A percentile compares a stretch with the other conserved stretches of the same genome.
Conservation (phyloP, 1,284 basidiomycete species). For the Malassezia caprae region DNA sequence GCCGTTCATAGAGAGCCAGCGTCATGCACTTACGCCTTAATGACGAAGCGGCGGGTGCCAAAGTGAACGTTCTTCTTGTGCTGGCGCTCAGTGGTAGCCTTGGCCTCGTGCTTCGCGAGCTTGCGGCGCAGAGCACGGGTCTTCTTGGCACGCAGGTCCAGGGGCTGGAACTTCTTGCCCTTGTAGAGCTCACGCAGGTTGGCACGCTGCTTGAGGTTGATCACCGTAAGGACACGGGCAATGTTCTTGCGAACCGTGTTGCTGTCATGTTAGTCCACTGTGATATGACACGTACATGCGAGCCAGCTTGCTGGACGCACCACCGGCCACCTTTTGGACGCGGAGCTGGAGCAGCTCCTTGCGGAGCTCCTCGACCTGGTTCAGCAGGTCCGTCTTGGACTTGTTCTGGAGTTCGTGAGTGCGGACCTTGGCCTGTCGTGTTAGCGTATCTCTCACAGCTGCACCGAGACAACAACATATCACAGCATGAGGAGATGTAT, state of each 20-base stretch:
- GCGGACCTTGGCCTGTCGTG: constrained; percentile 59
- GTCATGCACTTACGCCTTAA: constrained; percentile 41
- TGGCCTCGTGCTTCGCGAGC: constrained; percentile 59
- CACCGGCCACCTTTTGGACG: constrained; percentile 96
- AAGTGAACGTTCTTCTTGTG: constrained; percentile 48
- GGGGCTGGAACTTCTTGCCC: constrained; percentile 88
- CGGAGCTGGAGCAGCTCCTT: constrained; percentile 78
- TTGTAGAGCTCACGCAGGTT: constrained; percentile 98
- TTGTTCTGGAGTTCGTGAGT: constrained; percentile 97
- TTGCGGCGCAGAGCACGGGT: constrained; percentile 95
- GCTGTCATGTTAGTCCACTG: constrained; percentile 52
- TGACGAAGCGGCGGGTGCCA: constrained; percentile 42
- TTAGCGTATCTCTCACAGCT: background rate
- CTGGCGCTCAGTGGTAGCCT: constrained; percentile 42
- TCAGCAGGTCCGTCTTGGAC: constrained; percentile 95
- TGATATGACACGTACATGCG: constrained; percentile 67
- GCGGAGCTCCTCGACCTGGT: constrained; percentile 91
- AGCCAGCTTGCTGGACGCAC: constrained; percentile 87
- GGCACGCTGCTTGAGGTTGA: constrained; percentile 94
- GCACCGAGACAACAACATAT: background rate
- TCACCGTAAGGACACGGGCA: constrained; percentile 94
- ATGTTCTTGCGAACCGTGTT: constrained; percentile 96
- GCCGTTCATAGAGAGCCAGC: background rate
- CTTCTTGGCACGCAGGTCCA: constrained; percentile 96
- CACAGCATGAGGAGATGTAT: background rate